Percentiles rank a stretch among this genome's conserved stretches.
Conservation (phyloP, 2,329 filamentous ascomycete species). For the Sclerotinia trifoliorum region DNA sequence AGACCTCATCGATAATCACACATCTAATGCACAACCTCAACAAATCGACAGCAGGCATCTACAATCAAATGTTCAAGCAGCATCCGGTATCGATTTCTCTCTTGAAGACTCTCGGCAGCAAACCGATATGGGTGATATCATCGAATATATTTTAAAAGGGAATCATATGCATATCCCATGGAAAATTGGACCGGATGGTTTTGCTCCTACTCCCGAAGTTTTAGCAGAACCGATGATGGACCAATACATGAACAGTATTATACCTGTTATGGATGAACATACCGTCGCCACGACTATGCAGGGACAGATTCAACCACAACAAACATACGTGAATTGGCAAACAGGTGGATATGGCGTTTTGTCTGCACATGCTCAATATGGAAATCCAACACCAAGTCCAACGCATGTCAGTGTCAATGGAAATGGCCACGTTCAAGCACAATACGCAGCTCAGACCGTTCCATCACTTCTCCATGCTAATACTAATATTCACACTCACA, state of each 20-base stretch:
- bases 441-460: not conserved
- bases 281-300: not conserved
- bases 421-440: not conserved
- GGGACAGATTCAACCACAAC: slow-evolving; percentile 5
- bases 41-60: not conserved
- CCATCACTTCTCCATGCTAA: not conserved
- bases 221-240: not conserved
- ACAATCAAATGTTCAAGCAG: slow-evolving; percentile 5
- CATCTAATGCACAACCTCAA: not conserved
- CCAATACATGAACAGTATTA: not conserved
- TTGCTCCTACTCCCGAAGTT: not conserved
- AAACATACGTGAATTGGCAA: slow-evolving; percentile 6
- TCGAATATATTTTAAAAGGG: slow-evolving; percentile 10
- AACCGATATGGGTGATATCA: not conserved
- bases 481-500: not conserved
- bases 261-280: slow-evolving; percentile 1
- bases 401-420: not conserved
- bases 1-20: slow-evolving; percentile 33
- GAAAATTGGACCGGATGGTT: slow-evolving; percentile 8
- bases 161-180: not conserved
- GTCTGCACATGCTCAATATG: not conserved
- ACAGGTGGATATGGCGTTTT: slow-evolving; percentile 5
- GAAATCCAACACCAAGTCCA: not conserved
- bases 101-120: slow-evolving; percentile 3
- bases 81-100: slow-evolving; percentile 5